Base-by-base conservation (phyloP, 2,329 filamentous ascomycete genomes). In the Didymellaceae sp. region DNA sequence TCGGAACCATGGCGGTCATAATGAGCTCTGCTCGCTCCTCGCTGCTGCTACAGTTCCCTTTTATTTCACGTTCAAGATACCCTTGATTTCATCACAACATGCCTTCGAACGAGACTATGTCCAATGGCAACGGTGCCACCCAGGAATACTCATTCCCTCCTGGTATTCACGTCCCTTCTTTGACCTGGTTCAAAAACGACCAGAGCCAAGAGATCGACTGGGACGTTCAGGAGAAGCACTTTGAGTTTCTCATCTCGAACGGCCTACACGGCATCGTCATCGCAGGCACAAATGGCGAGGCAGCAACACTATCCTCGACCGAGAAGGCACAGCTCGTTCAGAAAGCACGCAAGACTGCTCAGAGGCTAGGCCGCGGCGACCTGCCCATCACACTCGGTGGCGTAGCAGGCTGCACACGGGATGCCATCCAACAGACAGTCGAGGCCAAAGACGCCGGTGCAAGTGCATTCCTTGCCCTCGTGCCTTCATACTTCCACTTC, bases 151-250 rank as follows among this genome's bases (percentile, higher is more conserved):
- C 75, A 5, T 78, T 75, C 55, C 78, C 80, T 22, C 74, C 77
- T 1, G 81, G 81, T 4, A 80, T 85, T 38, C 82, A 84, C 54
- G 81, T 80, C n/a, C 82, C 81, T 1, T 78, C 75, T 16, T 64
- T 85, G 59, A 84, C 82, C 3, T 85, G 77, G 75, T 85, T 84
- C 64, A 69, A 73, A 37, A 70, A 75, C 47, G 74, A 78, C 50
- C 59, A 65, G 21, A 68, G 59, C 4, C 82, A 84, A 59, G 78
- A 81, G 32, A 80, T 84, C 30, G 80, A 85, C 60, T 84, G 81
- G 82, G 72, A 76, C 5, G 65, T 80, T 1, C 81, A 85, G 61
- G 76, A 75, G 47, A 74, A 76, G 55, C 82, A 84, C 51, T 67
- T 83, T 18, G 73, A 81, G 58, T 83, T 82, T 58, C 66, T 84